Evolutionary conservation across 768 basidiomycete genomes (phyloP).

Genomic region (Ramaria sp.): DNA sequence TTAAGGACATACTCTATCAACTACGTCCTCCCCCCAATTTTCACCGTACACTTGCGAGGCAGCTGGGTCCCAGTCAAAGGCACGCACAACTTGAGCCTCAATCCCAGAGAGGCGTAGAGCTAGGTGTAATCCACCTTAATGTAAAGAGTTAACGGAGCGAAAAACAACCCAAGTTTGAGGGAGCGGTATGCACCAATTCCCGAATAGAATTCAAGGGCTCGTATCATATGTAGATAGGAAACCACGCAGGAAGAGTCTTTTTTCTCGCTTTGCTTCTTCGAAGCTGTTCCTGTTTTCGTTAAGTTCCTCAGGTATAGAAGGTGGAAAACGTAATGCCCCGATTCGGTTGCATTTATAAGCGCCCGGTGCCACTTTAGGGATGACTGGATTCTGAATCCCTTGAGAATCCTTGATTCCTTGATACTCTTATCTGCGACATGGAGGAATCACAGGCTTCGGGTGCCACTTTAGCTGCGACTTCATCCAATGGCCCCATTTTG

Average conservation of each 20-base stretch:
- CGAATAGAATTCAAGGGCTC: slow-evolving; percentile 57
- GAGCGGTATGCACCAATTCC: slow-evolving; percentile 54
- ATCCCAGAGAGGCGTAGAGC: slow-evolving; percentile 46
- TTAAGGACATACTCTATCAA: slow-evolving; percentile 34
- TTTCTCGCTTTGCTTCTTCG: not conserved
- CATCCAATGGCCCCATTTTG: no score
- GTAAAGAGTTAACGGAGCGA: slow-evolving; percentile 4
- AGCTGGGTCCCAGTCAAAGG: slow-evolving; percentile 78
- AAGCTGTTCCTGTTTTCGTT: no score
- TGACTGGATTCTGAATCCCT: no score
- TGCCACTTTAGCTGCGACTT: no score
- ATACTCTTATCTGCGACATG: no score
- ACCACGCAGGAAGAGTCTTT: not conserved
- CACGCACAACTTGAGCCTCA: slow-evolving; percentile 39
- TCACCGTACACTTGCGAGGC: slow-evolving; percentile 60
- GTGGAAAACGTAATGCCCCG: no score
- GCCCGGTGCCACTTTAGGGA: no score
- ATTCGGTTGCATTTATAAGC: no score
- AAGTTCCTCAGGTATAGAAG: no score
- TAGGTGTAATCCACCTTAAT: slow-evolving; percentile 58
- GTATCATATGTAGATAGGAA: not conserved
- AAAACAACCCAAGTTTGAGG: not conserved
- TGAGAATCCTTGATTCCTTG: no score
- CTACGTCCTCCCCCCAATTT: slow-evolving; percentile 40
- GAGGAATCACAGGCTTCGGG: no score